Conservation (phyloP, 257 asterid genomes). For the Nicotiana noctiflora region DNA sequence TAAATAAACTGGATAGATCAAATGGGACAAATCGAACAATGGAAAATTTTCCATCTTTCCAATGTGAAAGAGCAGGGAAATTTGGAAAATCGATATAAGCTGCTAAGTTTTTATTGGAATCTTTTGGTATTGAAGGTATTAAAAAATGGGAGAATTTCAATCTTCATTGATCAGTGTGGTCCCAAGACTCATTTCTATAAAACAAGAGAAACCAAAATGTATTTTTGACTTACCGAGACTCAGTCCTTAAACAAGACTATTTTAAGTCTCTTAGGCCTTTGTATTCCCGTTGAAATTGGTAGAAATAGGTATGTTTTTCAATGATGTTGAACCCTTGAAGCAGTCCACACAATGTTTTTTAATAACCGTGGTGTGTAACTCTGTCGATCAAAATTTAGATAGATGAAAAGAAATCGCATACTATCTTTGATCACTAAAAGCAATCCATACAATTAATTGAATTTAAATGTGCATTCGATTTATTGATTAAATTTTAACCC, state of each 20-base stretch:
- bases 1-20: not conserved
- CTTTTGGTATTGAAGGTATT: slow-evolving; percentile 32
- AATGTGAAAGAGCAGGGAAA: slow-evolving; percentile 40
- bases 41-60: slow-evolving; percentile 5
- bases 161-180: slow-evolving; percentile 30
- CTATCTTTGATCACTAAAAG: not conserved
- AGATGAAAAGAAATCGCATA: too few relatives aligned
- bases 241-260: slow-evolving; percentile 5
- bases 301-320: slow-evolving; percentile 15
- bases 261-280: slow-evolving; percentile 14
- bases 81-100: slow-evolving; percentile 17
- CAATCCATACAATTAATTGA: slow-evolving; percentile 18
- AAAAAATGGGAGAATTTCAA: slow-evolving; percentile 20
- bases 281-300: slow-evolving; percentile 14
- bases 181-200: slow-evolving; percentile 38
- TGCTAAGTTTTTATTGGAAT: slow-evolving; percentile 23
- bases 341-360: slow-evolving; percentile 21
- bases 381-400: too few relatives aligned
- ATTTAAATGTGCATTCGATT: too few relatives aligned
- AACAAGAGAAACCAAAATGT: slow-evolving; percentile 44
- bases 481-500: too few relatives aligned
- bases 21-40: slow-evolving; percentile 3
- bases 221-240: slow-evolving; percentile 57
- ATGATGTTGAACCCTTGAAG: slow-evolving; percentile 25
- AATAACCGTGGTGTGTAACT: too few relatives aligned